Evolutionary conservation across 441 rosid species (phyloP), one percentile per base, ranked within the genome.

Genomic region (Populus tomentosa): DNA sequence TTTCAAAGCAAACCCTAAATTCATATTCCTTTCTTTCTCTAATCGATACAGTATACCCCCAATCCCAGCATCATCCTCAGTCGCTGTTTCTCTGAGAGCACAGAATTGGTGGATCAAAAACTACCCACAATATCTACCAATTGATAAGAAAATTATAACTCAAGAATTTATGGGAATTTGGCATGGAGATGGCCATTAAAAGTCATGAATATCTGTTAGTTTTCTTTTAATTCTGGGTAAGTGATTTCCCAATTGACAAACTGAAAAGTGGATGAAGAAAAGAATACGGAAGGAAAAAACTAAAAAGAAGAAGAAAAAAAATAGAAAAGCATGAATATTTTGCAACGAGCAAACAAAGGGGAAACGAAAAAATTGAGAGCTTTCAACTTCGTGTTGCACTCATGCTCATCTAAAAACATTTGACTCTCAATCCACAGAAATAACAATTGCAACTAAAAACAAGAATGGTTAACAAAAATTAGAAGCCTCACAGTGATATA

Each of bases 31-130:
- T 82, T 95, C 95, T 84, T 87, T 93, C 88, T 92, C 93, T 81
- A 95, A 80, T 64, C 94, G 87, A 61, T 75, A 87, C 79, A 95
- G 83, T 78, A 95, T 91, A 67, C 98, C 99, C 79, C 91, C 93
- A 76, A 93, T 84, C 59, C 99, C 99, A 77, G 87, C 87, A 75
- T 87, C 88, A 77, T 82, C 83, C 72, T 75, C 80, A 5, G 16
- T 70, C 24, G 80, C 80, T 28, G 81, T 77, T 83, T 87, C 90
- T 81, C 99, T 95, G 89, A 69, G 63, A 72, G 62, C 85, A 81
- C 66, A 77, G 21, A 77, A 63, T 1, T 30, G 21, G 56, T 1
- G 28, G 20, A 33, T 75, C 69, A 74, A 75, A 79, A 16, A 70
- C 38, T 61, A 50, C 9, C 35, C 71, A 69, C 35, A 14, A 67